Percentiles rank a stretch among this genome's conserved stretches.
phyloP scores from a whole-genome alignment of 2,329 filamentous ascomycete genomes.

The Alternaria atra region DNA sequence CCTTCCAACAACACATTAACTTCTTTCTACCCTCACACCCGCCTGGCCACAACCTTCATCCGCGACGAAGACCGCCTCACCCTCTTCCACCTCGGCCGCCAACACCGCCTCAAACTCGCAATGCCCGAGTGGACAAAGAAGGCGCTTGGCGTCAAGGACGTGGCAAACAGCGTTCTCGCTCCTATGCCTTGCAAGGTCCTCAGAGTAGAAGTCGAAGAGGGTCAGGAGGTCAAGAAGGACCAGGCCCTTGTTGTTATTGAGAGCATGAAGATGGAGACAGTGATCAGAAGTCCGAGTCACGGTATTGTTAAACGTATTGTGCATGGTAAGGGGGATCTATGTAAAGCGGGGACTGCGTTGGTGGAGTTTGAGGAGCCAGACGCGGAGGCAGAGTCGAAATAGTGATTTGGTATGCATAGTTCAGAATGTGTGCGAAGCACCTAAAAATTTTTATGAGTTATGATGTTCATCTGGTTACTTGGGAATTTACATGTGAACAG shows the following conservation, averaged over 20 bases:
- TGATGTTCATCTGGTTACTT: neutral
- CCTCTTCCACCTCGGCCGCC: constrained; percentile 75
- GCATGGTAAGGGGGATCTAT: constrained; percentile 56
- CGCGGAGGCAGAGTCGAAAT: neutral
- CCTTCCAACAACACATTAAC: constrained; percentile 62
- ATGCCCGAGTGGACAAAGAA: constrained; percentile 84
- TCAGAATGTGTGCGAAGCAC: neutral
- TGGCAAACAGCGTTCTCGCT: constrained; percentile 81
- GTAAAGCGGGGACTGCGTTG: constrained; percentile 58
- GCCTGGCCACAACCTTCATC: constrained; percentile 82
- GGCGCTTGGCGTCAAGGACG: constrained; percentile 83
- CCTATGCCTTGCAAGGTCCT: constrained; percentile 99
- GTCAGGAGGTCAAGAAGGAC: constrained; percentile 83
- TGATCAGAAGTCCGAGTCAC: constrained; percentile 60
- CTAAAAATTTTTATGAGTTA: neutral
- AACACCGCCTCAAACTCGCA: constrained; percentile 64
- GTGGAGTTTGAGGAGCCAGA: constrained; percentile 41
- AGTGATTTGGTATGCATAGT: neutral
- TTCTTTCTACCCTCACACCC: constrained; percentile 82
- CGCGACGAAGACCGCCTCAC: constrained; percentile 69
- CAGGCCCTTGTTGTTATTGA: constrained; percentile 79
- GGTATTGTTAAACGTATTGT: constrained; percentile 59
- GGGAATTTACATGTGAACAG: too few species aligned
- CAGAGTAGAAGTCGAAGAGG: constrained; percentile 85
- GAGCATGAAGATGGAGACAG: constrained; percentile 66